Percentiles rank a stretch among this genome's conserved stretches.
phyloP scores from a whole-genome alignment of 73 alveolate genomes.

The Breviolum minutum region DNA sequence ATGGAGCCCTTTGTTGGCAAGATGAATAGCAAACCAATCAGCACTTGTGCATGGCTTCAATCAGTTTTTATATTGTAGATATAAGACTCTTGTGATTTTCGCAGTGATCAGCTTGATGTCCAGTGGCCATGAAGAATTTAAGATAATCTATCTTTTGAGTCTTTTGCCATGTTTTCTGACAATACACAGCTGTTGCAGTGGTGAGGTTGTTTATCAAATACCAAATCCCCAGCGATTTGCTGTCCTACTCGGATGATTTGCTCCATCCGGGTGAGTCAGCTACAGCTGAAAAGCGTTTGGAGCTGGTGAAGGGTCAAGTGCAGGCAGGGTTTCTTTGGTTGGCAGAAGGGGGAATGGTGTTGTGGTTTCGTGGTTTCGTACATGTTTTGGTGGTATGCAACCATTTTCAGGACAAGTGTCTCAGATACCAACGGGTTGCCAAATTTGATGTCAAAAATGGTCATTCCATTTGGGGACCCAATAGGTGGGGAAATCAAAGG shows the following conservation, averaged over 20 bases:
- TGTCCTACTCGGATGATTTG: conserved; percentile 51
- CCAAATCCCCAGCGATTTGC: conserved; percentile 93
- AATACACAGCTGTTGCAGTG: background rate
- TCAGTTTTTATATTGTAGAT: background rate
- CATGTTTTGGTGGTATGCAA: background rate
- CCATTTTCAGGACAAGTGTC: background rate
- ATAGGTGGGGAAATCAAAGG: too few species aligned
- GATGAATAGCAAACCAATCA: background rate
- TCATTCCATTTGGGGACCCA: too few species aligned
- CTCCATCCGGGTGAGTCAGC: conserved; percentile 31
- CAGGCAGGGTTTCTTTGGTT: background rate
- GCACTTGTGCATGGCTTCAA: background rate
- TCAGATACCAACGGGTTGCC: background rate
- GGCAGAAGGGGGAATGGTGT: background rate
- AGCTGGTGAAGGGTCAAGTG: conserved; percentile 85
- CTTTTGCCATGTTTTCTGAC: too few species aligned
- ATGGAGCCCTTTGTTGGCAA: conserved; percentile 53
- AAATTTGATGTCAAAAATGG: background rate
- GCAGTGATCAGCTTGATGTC: background rate
- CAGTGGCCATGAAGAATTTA: background rate
- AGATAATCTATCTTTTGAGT: too few species aligned
- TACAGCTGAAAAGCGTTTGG: conserved; percentile 21
- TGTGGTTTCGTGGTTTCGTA: background rate
- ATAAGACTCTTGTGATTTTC: background rate
- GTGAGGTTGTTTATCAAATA: conserved; percentile 70